phyloP scores from a whole-genome alignment of 768 basidiomycete species.

The Ramaria sp. region DNA sequence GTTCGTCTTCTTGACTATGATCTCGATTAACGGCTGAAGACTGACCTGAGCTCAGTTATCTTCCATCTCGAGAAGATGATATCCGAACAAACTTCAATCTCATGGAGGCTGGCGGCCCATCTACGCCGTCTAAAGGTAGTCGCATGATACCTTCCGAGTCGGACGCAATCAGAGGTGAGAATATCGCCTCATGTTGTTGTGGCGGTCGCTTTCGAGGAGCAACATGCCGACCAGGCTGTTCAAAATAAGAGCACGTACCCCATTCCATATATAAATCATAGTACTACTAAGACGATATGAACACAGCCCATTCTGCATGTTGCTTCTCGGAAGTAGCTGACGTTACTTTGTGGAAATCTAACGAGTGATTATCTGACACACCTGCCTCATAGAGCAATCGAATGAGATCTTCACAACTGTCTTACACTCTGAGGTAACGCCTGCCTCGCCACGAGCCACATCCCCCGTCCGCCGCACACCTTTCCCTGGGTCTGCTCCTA shows the following conservation, averaged over 20 bases:
- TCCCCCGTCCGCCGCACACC: constrained; percentile 42
- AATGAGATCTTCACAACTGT: constrained; percentile 73
- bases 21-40: not conserved
- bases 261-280: not conserved
- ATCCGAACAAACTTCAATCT: constrained; percentile 54
- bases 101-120: constrained; percentile 42
- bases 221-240: not conserved
- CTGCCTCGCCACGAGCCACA: constrained; percentile 51
- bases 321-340: constrained; percentile 3
- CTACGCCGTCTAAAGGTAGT: constrained; percentile 44
- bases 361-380: constrained; percentile 14
- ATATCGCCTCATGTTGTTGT: constrained; percentile 5
- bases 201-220: constrained; percentile 9
- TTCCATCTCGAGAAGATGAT: constrained; percentile 51
- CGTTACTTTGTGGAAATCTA: constrained; percentile 5
- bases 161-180: constrained; percentile 64
- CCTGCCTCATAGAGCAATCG: constrained; percentile 53
- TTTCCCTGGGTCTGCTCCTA: constrained; percentile 25
- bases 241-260: not conserved
- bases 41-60: constrained; percentile 35
- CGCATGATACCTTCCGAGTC: constrained; percentile 58
- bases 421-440: constrained; percentile 68
- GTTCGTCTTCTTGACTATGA: constrained; percentile 4
- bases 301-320: constrained; percentile 10
- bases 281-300: no score